Conservation (phyloP, 768 basidiomycete species). For the Suillus subalutaceus region DNA sequence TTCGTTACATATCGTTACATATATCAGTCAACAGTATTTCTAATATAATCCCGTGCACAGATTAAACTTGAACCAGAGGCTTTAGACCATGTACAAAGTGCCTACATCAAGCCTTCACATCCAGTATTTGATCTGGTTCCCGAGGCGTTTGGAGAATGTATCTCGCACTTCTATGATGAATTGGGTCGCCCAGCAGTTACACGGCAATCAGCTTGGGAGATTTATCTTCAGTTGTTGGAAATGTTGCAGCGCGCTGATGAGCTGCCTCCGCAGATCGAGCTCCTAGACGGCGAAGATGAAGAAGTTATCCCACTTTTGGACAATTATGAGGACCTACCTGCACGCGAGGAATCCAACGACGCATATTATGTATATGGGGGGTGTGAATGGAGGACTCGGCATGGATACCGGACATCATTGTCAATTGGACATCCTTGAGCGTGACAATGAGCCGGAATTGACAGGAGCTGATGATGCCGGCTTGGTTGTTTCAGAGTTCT, state of each 20-base stretch:
- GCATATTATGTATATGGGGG: no score
- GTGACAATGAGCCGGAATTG: not conserved
- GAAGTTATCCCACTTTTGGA: no score
- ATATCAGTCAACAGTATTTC: constrained; percentile 1
- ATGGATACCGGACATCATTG: not conserved
- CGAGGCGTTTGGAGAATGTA: constrained; percentile 26
- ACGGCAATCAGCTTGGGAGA: constrained; percentile 25
- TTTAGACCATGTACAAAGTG: constrained; percentile 21
- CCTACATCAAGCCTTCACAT: constrained; percentile 38
- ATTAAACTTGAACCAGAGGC: constrained; percentile 19
- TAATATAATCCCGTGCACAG: constrained; percentile 13
- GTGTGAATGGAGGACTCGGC: no score
- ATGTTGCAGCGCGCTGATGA: no score
- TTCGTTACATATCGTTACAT: constrained; percentile 13
- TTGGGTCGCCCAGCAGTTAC: constrained; percentile 30
- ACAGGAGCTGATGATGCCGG: not conserved
- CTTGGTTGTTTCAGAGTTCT: not conserved
- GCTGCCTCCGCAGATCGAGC: no score
- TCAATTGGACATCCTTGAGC: not conserved
- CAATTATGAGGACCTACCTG: no score
- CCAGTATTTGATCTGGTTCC: constrained; percentile 41
- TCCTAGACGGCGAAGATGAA: no score
- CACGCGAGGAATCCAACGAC: no score
- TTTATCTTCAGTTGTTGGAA: constrained; percentile 12
- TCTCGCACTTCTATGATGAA: constrained; percentile 16